Evolutionary conservation across 2,329 filamentous ascomycete genomes (phyloP).

Genomic region (Corynespora cassiicola): DNA sequence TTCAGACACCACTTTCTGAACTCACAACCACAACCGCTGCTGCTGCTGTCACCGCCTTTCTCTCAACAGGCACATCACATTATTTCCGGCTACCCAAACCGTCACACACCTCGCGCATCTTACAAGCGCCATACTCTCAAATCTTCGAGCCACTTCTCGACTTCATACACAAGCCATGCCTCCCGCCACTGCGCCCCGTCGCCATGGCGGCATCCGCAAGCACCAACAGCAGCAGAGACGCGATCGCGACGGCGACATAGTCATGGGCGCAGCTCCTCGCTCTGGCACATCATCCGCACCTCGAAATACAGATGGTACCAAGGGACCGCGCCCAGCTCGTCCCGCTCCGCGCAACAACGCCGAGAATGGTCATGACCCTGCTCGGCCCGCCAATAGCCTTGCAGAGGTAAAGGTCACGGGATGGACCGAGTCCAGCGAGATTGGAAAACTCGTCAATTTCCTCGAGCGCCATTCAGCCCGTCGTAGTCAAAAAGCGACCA

Average conservation of each 20-base stretch:
- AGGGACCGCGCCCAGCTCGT: too few species aligned
- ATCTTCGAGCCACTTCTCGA: too few species aligned
- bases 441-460: constrained; percentile 46
- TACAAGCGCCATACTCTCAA: too few species aligned
- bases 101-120: too few species aligned
- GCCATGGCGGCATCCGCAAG: constrained; percentile 21
- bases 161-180: too few species aligned
- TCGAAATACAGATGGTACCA: constrained; percentile 31
- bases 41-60: too few species aligned
- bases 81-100: too few species aligned
- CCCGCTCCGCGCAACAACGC: constrained; percentile 1
- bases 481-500: constrained; percentile 40
- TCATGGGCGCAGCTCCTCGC: constrained; percentile 59
- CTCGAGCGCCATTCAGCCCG: constrained; percentile 44
- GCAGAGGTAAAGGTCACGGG: constrained; percentile 45
- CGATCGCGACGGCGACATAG: constrained; percentile 68
- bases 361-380: constrained; percentile 6
- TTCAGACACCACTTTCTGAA: too few species aligned
- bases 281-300: constrained; percentile 28
- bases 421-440: constrained; percentile 43
- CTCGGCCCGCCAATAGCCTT: constrained; percentile 3
- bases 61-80: too few species aligned
- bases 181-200: constrained; percentile 8
- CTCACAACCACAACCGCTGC: too few species aligned
- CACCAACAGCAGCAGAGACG: constrained; percentile 46